phyloP scores from a whole-genome alignment of 306 rosid genomes.

The Phaseolus lunatus region DNA sequence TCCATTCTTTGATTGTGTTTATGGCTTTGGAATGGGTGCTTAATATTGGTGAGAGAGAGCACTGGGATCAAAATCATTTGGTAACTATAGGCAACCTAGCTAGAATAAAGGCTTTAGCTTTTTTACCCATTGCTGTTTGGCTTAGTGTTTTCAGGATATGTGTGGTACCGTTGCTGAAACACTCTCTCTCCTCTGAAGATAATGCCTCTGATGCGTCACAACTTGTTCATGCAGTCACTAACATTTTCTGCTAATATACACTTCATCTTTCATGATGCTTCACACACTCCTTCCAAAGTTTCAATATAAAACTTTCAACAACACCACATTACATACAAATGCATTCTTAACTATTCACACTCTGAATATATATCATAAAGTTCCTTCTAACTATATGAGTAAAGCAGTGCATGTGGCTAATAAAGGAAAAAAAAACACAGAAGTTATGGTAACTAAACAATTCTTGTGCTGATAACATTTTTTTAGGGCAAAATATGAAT shows the following conservation, averaged over 20 bases:
- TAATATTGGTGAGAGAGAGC: background rate
- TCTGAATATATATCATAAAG: too few relatives aligned
- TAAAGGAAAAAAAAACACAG: too few relatives aligned
- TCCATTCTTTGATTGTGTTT: too few relatives aligned
- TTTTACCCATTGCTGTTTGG: slow-evolving; percentile 6
- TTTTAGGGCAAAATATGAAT: background rate
- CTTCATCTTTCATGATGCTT: background rate
- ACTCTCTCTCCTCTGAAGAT: background rate
- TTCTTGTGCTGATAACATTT: background rate
- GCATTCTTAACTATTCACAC: too few relatives aligned
- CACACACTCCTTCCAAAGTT: background rate
- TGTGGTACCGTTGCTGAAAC: slow-evolving; percentile 10
- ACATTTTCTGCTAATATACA: background rate
- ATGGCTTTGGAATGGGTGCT: background rate
- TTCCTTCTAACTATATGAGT: too few relatives aligned
- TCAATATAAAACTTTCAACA: background rate
- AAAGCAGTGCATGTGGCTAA: too few relatives aligned
- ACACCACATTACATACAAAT: too few relatives aligned
- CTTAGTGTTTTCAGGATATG: background rate
- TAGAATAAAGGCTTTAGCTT: slow-evolving; percentile 24
- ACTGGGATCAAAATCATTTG: background rate
- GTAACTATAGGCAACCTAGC: background rate
- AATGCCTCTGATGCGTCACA: slow-evolving; percentile 6
- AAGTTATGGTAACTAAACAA: background rate
- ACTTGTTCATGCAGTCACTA: background rate